Base-by-base conservation (phyloP, 805 yeast species). In the Isabelozyma rhagii region DNA sequence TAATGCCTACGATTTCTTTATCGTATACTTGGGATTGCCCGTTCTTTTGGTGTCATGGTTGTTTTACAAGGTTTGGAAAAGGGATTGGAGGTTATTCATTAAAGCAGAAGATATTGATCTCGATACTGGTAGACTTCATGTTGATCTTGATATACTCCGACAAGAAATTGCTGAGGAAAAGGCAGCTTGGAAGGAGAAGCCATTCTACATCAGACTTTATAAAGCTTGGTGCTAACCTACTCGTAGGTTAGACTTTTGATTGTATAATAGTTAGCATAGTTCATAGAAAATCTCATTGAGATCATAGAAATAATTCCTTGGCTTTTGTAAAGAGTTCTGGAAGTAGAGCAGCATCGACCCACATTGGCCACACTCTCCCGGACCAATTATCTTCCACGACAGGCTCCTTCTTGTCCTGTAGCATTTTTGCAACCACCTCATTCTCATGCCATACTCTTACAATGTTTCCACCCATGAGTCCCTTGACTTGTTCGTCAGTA, bases 401-500 rank as follows among this genome's bases (percentile, higher is more conserved):
- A 13, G 55, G 53, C 5, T 55, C 54, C 6, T 34, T 47, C 40
- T 46, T 65, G 56, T 36, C 49, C 46, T 5, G 75, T 55, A 46
- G 67, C 55, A 21, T 51, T 14, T 14, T 43, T 1, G 59, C 51
- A 8, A 55, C 46, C 1, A 36, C 43, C 54, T 75, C 81, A 50
- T 66, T 66, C 39, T 63, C 69, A 46, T 66, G 68, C 82, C 82
- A 78, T 1, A 76, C 81, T 48, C 82, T 66, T 27, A 75, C 49
- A 6, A 77, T 68, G 54, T 78, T 78, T 31, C 70, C 58, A 0
- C 82, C 82, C 77, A 77, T 74, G 9, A 78, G 53, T 49, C 68
- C 68, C 8, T 65, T 54, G 18, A 78, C 70, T 39, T 78, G 69
- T n/a, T 68, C 75, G 41, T 78, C 80, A 0, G 74, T 58, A 1